Evolutionary conservation across 768 basidiomycete species (phyloP).

Genomic region (Lepiota venenata): DNA sequence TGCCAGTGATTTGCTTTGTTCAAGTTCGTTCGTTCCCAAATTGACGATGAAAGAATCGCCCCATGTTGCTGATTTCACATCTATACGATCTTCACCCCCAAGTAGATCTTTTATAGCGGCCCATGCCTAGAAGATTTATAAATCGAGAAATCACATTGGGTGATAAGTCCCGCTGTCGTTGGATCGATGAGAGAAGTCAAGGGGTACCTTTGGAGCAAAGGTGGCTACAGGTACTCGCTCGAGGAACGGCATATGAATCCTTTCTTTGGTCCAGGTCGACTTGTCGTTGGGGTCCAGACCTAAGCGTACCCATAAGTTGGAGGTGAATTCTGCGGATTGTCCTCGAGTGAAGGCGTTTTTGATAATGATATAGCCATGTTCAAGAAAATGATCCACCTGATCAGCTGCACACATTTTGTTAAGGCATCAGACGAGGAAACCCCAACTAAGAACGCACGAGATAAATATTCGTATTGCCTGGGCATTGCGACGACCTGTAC

Average conservation of each 20-base stretch:
- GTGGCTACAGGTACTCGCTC: conserved; percentile 39
- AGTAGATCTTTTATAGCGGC: conserved; percentile 57
- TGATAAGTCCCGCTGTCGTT: conserved; percentile 26
- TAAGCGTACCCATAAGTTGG: conserved; percentile 49
- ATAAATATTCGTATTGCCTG: conserved; percentile 34
- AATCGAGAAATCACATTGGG: not conserved
- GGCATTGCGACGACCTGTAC: conserved; percentile 19
- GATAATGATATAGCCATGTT: conserved; percentile 52
- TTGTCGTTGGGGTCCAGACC: conserved; percentile 51
- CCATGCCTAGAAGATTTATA: conserved; percentile 40
- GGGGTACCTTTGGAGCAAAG: conserved; percentile 48
- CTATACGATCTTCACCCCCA: conserved; percentile 56
- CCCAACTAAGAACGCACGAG: conserved; percentile 22
- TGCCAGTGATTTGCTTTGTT: conserved; percentile 24
- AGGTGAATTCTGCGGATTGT: conserved; percentile 46
- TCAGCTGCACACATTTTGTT: conserved; percentile 28
- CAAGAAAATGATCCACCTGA: conserved; percentile 51
- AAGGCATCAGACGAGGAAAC: not conserved
- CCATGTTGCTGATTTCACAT: conserved; percentile 45
- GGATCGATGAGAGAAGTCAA: not conserved
- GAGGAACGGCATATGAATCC: conserved; percentile 55
- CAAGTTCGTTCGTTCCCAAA: conserved; percentile 45
- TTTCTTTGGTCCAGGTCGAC: conserved; percentile 49
- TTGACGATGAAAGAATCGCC: conserved; percentile 64
- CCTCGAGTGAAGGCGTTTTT: conserved; percentile 50